Conservation (phyloP, 2,329 filamentous ascomycete genomes). For the Acephala macrosclerotiorum region DNA sequence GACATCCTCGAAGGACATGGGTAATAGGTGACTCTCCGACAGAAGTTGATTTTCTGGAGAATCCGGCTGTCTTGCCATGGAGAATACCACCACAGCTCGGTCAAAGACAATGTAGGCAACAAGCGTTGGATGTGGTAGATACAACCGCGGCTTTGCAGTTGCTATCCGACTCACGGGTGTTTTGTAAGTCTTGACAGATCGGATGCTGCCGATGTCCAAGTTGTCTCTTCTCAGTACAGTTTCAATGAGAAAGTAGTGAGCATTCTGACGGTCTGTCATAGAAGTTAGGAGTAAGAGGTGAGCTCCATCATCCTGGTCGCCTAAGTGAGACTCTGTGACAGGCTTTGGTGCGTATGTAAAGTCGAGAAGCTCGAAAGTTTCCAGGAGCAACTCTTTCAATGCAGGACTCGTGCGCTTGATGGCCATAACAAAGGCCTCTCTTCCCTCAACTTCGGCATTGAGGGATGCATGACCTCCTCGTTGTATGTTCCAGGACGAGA, state of each 20-base stretch:
- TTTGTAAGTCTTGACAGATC: conserved; percentile 71
- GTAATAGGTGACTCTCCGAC: conserved; percentile 67
- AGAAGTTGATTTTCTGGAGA: conserved; percentile 80
- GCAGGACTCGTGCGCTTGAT: conserved; percentile 63
- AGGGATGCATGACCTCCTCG: conserved; percentile 85
- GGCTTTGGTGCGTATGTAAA: conserved; percentile 73
- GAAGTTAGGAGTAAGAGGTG: conserved; percentile 69
- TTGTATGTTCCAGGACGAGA: conserved; percentile 89
- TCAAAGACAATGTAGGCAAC: conserved; percentile 86
- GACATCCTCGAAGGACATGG: conserved; percentile 82
- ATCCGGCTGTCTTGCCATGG: conserved; percentile 71
- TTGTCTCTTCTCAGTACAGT: conserved; percentile 63
- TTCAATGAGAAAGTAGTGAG: conserved; percentile 80
- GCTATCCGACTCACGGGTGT: conserved; percentile 52
- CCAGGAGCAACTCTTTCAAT: conserved; percentile 56
- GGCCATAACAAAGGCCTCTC: conserved; percentile 67
- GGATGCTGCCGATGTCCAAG: conserved; percentile 68
- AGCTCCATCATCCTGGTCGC: conserved; percentile 58
- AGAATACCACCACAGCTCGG: conserved; percentile 78
- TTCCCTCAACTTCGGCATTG: conserved; percentile 74
- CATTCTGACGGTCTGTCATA: conserved; percentile 57
- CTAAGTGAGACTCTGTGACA: conserved; percentile 57
- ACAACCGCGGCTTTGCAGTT: conserved; percentile 67
- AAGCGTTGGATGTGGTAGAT: conserved; percentile 79
- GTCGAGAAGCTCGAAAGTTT: conserved; percentile 78